These are phyloP conservation scores for Epichloe sp. DNA, from an alignment of 2,329 filamentous ascomycete genomes.

Conservation along the genomic window DNA sequence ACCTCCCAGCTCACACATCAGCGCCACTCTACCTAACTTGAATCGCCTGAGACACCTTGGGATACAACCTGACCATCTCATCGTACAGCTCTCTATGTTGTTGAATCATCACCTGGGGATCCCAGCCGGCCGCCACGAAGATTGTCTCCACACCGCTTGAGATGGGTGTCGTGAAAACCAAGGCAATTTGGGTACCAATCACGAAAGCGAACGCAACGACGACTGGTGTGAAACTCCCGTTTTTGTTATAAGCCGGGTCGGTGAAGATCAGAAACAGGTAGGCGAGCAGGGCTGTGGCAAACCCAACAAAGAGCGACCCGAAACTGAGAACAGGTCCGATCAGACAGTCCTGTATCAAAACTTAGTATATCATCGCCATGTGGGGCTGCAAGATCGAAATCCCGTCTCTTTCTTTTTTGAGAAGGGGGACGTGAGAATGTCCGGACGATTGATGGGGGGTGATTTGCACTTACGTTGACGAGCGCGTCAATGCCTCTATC, in stretches of 20 bases:
- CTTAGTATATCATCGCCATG: conserved; percentile 4
- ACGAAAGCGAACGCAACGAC: conserved; percentile 78
- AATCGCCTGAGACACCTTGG: conserved; percentile 67
- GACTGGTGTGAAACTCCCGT: conserved; percentile 58
- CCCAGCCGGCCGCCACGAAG: conserved; percentile 66
- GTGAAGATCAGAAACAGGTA: conserved; percentile 84
- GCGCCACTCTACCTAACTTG: conserved; percentile 16
- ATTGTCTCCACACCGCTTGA: conserved; percentile 84
- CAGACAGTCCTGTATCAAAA: conserved; percentile 49
- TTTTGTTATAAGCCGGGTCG: conserved; percentile 60
- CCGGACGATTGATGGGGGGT: too few species aligned
- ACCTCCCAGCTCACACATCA: neutral
- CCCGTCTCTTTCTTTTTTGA: too few species aligned
- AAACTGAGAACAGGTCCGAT: conserved; percentile 63
- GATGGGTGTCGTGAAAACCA: conserved; percentile 80
- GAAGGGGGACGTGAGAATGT: too few species aligned
- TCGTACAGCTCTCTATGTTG: conserved; percentile 75
- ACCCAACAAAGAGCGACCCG: conserved; percentile 72
- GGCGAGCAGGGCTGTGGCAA: conserved; percentile 65
- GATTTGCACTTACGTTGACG: conserved; percentile 43
- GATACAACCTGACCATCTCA: conserved; percentile 69
- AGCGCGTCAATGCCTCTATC: conserved; percentile 83
- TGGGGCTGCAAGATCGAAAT: too few species aligned
- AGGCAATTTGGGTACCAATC: conserved; percentile 79
- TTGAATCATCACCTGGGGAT: conserved; percentile 63